phyloP scores from a whole-genome alignment of 2,329 filamentous ascomycete genomes.

The Aureobasidium zeae region DNA sequence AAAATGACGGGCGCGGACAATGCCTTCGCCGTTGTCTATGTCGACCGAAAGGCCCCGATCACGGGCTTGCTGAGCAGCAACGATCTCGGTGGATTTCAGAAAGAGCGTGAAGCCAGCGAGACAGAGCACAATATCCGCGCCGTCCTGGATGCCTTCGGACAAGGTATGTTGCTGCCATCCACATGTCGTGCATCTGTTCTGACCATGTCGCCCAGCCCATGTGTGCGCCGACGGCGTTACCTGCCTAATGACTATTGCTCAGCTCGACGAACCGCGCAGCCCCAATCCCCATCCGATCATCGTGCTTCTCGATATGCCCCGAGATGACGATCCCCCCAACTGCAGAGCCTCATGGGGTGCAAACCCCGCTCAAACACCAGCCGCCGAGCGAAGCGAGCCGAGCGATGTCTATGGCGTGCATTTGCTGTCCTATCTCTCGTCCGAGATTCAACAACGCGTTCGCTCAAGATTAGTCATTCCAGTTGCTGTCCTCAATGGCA shows the following conservation, averaged over 20 bases:
- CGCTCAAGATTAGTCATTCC: slow-evolving; percentile 34
- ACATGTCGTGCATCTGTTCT: neutral
- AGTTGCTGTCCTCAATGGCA: slow-evolving; percentile 31
- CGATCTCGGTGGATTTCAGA: slow-evolving; percentile 27
- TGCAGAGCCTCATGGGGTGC: slow-evolving; percentile 34
- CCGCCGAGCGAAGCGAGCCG: slow-evolving; percentile 26
- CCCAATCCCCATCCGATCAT: slow-evolving; percentile 31
- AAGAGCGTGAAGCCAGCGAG: slow-evolving; percentile 26
- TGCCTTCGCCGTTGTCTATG: slow-evolving; percentile 37
- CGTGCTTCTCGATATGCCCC: slow-evolving; percentile 36
- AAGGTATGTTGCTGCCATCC: slow-evolving; percentile 29
- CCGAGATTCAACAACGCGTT: slow-evolving; percentile 33
- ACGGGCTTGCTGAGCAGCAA: slow-evolving; percentile 25
- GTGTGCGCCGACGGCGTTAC: slow-evolving; percentile 33
- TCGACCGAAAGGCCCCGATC: slow-evolving; percentile 33
- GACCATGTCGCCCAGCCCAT: slow-evolving; percentile 24
- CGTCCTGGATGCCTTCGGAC: slow-evolving; percentile 33
- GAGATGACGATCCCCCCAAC: slow-evolving; percentile 34
- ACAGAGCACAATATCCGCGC: slow-evolving; percentile 33
- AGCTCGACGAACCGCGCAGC: slow-evolving; percentile 28
- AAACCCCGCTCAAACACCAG: slow-evolving; percentile 31
- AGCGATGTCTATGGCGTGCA: slow-evolving; percentile 37
- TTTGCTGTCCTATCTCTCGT: slow-evolving; percentile 33
- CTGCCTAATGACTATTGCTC: slow-evolving; percentile 30
- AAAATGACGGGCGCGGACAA: slow-evolving; percentile 38